These are phyloP conservation scores for Annulohypoxylon moriforme DNA, from an alignment of 495 filamentous ascomycete genomes.

Conservation along the genomic window DNA sequence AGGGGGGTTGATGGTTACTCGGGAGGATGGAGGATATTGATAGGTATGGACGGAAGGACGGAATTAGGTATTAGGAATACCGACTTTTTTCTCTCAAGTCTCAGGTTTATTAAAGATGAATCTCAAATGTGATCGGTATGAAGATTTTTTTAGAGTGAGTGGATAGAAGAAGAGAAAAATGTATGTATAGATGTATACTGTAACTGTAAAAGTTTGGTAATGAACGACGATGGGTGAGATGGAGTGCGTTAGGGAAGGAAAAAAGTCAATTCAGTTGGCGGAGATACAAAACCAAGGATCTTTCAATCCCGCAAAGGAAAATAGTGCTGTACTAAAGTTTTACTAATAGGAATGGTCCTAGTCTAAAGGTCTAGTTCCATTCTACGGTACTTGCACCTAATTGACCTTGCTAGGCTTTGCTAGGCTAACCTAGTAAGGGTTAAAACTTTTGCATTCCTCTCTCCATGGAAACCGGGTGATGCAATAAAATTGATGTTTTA, in stretches of 20 bases:
- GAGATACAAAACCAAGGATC: slow-evolving; percentile 12
- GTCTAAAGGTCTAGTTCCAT: neutral
- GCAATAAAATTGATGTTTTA: slow-evolving; percentile 33
- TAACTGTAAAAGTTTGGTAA: slow-evolving; percentile 15
- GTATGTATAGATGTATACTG: slow-evolving; percentile 14
- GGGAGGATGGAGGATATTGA: slow-evolving; percentile 34
- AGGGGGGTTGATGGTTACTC: slow-evolving; percentile 30
- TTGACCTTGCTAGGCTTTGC: slow-evolving; percentile 7
- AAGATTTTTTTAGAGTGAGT: neutral
- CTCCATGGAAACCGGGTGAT: slow-evolving; percentile 31
- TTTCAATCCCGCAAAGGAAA: slow-evolving; percentile 15
- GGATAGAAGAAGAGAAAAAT: neutral
- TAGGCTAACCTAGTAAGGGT: slow-evolving; percentile 18
- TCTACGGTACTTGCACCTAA: slow-evolving; percentile 11
- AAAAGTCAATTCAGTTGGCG: slow-evolving; percentile 30
- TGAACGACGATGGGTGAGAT: slow-evolving; percentile 36
- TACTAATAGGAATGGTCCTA: slow-evolving; percentile 2
- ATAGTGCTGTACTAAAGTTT: slow-evolving; percentile 16
- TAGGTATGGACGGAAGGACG: slow-evolving; percentile 16
- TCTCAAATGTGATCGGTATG: slow-evolving; percentile 9
- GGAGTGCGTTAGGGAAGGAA: neutral
- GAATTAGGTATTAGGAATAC: slow-evolving; percentile 39
- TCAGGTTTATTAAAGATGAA: slow-evolving; percentile 6
- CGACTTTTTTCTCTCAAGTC: slow-evolving; percentile 15
- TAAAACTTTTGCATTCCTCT: slow-evolving; percentile 30